A percentile compares a stretch with the other conserved stretches of the same genome.
phyloP scores from a whole-genome alignment of 2,329 filamentous ascomycete genomes.

The Alternaria sp. region DNA sequence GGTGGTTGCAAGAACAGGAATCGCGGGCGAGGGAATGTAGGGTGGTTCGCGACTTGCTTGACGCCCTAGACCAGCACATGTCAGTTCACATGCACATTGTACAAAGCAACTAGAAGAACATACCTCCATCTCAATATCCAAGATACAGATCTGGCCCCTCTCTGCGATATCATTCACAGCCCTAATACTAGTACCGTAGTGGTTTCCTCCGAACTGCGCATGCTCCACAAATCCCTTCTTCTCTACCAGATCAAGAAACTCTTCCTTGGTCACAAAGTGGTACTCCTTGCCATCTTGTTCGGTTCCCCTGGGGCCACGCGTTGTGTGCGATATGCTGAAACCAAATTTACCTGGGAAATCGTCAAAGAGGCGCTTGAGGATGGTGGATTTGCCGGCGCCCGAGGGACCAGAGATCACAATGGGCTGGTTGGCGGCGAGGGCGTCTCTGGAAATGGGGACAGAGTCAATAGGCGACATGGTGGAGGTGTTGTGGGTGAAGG shows the following conservation, averaged over 20 bases:
- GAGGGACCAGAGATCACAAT: slow-evolving; percentile 82
- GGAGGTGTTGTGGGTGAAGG: slow-evolving; percentile 20
- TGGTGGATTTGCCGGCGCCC: slow-evolving; percentile 82
- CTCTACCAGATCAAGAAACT: slow-evolving; percentile 62
- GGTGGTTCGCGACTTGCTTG: slow-evolving; percentile 85
- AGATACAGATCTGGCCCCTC: slow-evolving; percentile 76
- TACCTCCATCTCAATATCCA: slow-evolving; percentile 98
- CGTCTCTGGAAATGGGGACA: slow-evolving; percentile 25
- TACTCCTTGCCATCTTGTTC: slow-evolving; percentile 83
- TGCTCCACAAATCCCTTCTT: slow-evolving; percentile 81
- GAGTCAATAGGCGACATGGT: slow-evolving; percentile 37
- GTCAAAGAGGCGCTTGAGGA: slow-evolving; percentile 75
- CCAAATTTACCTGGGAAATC: slow-evolving; percentile 72
- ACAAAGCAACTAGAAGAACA: neutral
- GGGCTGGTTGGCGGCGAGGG: slow-evolving; percentile 53
- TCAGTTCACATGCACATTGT: neutral
- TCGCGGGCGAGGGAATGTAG: slow-evolving; percentile 70
- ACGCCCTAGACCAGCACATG: slow-evolving; percentile 66
- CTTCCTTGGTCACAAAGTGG: slow-evolving; percentile 67
- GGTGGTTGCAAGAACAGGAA: slow-evolving; percentile 89
- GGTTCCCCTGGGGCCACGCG: slow-evolving; percentile 75
- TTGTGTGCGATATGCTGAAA: slow-evolving; percentile 74
- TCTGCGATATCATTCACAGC: slow-evolving; percentile 79
- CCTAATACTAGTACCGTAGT: slow-evolving; percentile 83
- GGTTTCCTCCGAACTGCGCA: slow-evolving; percentile 84